These are phyloP conservation scores for Lipomyces orientalis DNA, from an alignment of 805 yeast species.

Conservation along the genomic window DNA sequence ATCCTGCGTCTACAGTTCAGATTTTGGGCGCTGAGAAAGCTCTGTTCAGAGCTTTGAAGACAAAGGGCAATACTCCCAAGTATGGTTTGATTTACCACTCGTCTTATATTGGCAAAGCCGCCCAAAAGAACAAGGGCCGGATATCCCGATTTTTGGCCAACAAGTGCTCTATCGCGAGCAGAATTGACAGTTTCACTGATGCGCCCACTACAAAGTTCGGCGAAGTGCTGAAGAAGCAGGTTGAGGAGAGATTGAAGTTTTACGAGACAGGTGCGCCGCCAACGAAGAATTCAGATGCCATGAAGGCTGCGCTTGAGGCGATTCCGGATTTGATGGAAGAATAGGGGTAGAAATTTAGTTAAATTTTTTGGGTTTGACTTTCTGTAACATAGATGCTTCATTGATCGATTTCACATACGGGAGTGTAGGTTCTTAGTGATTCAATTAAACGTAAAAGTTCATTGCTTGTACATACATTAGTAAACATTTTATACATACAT, in stretches of 20 bases:
- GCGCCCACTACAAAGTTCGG: slow-evolving; percentile 92
- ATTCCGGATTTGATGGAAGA: slow-evolving; percentile 39
- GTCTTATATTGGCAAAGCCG: slow-evolving; percentile 90
- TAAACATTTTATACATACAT: slow-evolving; percentile 30
- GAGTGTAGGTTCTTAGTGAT: slow-evolving; percentile 1
- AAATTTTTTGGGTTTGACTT: not conserved
- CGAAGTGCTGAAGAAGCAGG: slow-evolving; percentile 89
- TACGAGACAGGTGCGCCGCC: slow-evolving; percentile 97
- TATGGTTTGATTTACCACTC: slow-evolving; percentile 96
- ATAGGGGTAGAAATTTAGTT: not conserved
- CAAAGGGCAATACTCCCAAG: slow-evolving; percentile 96
- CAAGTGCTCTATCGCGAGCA: slow-evolving; percentile 98
- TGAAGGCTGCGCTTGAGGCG: slow-evolving; percentile 84
- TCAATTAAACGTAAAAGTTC: slow-evolving; percentile 7
- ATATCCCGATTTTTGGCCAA: slow-evolving; percentile 97
- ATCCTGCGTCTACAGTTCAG: slow-evolving; percentile 99
- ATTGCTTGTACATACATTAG: not conserved
- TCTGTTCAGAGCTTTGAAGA: slow-evolving; percentile 85
- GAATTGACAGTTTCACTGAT: slow-evolving; percentile 97
- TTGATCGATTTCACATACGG: not conserved
- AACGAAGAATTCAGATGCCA: slow-evolving; percentile 93
- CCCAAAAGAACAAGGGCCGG: slow-evolving; percentile 97
- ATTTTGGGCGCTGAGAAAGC: slow-evolving; percentile 98
- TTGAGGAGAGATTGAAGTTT: slow-evolving; percentile 94
- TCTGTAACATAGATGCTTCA: not conserved